Conservation (phyloP, 139 green algal species). For the Micromonas commoda region DNA sequence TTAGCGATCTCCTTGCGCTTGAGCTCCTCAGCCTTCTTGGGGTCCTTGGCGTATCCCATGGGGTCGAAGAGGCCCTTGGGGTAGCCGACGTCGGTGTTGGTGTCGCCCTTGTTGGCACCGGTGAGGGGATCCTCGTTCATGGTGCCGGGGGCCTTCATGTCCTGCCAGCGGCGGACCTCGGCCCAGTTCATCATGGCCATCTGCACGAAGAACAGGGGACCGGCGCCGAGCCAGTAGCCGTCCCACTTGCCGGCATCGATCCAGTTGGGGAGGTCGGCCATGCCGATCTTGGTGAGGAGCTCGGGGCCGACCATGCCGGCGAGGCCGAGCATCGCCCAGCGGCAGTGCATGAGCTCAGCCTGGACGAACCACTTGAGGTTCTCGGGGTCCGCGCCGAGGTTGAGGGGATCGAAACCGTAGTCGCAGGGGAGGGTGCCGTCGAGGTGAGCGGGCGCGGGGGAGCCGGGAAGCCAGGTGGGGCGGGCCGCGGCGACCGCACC, state of each 20-base stretch:
- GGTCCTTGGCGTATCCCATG: constrained; percentile 10
- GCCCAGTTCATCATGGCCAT: constrained; percentile 49
- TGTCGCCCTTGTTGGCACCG: constrained; percentile 1
- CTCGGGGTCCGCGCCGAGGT: constrained; percentile 39
- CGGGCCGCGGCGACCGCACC: constrained; percentile 15
- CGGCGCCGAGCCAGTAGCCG: constrained; percentile 37
- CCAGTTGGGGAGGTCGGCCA: constrained; percentile 39
- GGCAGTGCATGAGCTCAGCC: constrained; percentile 50
- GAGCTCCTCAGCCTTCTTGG: constrained; percentile 67
- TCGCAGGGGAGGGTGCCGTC: constrained; percentile 44
- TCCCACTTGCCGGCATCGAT: constrained; percentile 28
- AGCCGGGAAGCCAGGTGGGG: constrained; percentile 46
- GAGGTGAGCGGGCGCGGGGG: constrained; percentile 31
- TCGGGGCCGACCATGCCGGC: constrained; percentile 27
- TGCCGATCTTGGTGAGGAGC: constrained; percentile 30
- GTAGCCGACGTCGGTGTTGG: constrained; percentile 21
- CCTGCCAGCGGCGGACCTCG: constrained; percentile 47
- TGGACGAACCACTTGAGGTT: constrained; percentile 46
- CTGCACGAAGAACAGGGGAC: constrained; percentile 39
- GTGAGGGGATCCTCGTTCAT: constrained; percentile 42
- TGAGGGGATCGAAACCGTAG: constrained; percentile 51
- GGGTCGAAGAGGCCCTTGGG: constrained; percentile 10
- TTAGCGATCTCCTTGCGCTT: constrained; percentile 97
- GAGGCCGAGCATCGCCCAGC: constrained; percentile 50
- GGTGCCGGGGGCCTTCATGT: constrained; percentile 45